Evolutionary conservation across 2,329 filamentous ascomycete species (phyloP).

Genomic region (Mollisiaceae sp.): DNA sequence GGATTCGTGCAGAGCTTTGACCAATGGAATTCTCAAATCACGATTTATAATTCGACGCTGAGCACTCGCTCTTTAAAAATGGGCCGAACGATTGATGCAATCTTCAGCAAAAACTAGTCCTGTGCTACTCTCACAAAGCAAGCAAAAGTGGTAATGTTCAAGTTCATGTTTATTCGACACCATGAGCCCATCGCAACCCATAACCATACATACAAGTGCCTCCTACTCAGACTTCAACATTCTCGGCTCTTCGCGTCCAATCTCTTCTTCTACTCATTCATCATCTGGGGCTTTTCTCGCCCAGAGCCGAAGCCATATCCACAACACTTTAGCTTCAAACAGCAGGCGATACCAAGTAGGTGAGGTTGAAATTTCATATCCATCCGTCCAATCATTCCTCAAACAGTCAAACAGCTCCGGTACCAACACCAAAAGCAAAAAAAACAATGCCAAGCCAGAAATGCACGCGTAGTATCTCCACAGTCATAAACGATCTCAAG

Average conservation of each 20-base stretch:
- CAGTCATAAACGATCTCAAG: neutral
- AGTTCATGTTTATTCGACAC: slow-evolving; percentile 22
- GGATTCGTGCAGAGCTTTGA: neutral
- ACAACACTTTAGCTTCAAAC: neutral
- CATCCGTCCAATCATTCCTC: slow-evolving; percentile 12
- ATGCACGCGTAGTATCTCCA: slow-evolving; percentile 4
- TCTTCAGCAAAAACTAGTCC: neutral
- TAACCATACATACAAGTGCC: slow-evolving; percentile 30
- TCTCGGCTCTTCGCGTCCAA: neutral
- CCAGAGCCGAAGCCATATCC: slow-evolving; percentile 7
- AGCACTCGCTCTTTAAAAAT: neutral
- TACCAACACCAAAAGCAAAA: neutral
- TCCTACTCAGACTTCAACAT: neutral
- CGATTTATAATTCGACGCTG: neutral
- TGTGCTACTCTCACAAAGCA: neutral
- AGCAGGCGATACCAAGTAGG: neutral
- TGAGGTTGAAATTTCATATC: slow-evolving; percentile 1
- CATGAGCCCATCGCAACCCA: neutral
- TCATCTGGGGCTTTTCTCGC: neutral
- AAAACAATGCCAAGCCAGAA: slow-evolving; percentile 14
- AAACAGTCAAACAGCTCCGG: neutral
- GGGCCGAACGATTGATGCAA: neutral
- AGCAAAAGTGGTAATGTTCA: neutral
- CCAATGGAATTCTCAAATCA: neutral
- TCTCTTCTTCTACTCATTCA: neutral